Conservation (phyloP, 768 basidiomycete genomes). For the Steccherinum ochraceum region DNA sequence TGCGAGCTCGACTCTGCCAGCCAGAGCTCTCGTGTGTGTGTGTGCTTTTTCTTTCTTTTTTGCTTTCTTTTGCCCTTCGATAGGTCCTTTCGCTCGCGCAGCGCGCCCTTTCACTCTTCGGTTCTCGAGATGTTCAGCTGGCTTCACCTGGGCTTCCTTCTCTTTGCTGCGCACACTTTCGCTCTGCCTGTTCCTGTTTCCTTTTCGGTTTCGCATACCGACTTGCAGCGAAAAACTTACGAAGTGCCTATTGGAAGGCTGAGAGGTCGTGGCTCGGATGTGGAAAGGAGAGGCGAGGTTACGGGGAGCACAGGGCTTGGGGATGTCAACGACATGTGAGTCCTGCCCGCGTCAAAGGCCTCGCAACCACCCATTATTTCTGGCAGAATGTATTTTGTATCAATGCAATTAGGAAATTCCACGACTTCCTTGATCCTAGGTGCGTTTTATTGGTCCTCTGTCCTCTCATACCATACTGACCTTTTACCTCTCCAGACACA, state of each 20-base stretch:
- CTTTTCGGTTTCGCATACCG: no score
- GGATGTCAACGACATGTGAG: conserved; percentile 59
- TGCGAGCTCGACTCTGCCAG: no score
- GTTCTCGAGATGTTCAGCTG: neutral
- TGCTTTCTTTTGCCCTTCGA: neutral
- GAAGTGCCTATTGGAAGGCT: neutral
- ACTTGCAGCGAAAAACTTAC: neutral
- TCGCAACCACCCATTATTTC: neutral
- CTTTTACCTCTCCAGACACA: conserved; percentile 57
- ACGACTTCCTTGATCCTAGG: conserved; percentile 56
- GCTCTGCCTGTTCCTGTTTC: neutral
- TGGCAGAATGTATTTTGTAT: conserved; percentile 58
- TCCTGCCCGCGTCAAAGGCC: conserved; percentile 5
- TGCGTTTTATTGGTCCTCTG: no score
- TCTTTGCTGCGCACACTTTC: neutral
- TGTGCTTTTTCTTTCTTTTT: neutral
- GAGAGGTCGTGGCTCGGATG: conserved; percentile 4
- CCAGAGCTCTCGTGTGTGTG: no score
- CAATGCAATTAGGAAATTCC: conserved; percentile 49
- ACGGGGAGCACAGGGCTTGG: conserved; percentile 45
- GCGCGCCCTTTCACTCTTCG: neutral
- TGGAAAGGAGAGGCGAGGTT: conserved; percentile 6
- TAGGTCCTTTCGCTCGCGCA: neutral
- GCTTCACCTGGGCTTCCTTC: neutral
- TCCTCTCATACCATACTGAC: no score